Conservation (phyloP, 2,329 filamentous ascomycete genomes). For the Emericellopsis cladophorae region DNA sequence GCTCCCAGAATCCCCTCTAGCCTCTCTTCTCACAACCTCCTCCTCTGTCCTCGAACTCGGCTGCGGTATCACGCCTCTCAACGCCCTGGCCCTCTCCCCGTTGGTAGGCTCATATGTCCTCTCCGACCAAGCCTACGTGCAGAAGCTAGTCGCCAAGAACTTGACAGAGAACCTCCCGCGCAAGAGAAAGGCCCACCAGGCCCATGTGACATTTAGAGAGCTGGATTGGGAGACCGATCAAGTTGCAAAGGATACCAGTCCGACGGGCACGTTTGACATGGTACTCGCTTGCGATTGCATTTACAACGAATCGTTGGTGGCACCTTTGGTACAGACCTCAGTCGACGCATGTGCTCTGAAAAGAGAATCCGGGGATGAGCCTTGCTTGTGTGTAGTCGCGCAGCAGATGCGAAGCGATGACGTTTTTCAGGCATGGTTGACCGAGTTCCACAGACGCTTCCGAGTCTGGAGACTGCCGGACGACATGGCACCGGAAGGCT, state of each 20-base stretch:
- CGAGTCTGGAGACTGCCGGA: conserved; percentile 66
- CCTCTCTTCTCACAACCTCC: conserved; percentile 39
- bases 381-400: conserved; percentile 68
- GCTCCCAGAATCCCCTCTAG: conserved; percentile 39
- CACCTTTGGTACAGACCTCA: conserved; percentile 73
- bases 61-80: conserved; percentile 73
- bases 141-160: conserved; percentile 66
- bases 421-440: conserved; percentile 75
- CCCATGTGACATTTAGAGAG: conserved; percentile 36
- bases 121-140: conserved; percentile 81
- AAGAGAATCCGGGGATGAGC: conserved; percentile 10
- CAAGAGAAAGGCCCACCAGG: neutral
- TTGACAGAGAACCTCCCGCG: conserved; percentile 46
- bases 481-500: conserved; percentile 38
- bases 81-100: conserved; percentile 55
- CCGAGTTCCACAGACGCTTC: conserved; percentile 54
- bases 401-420: conserved; percentile 80
- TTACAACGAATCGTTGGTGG: conserved; percentile 80
- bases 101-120: conserved; percentile 56
- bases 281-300: conserved; percentile 87
- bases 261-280: conserved; percentile 47
- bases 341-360: conserved; percentile 58
- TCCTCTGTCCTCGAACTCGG: conserved; percentile 65
- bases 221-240: conserved; percentile 76
- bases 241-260: conserved; percentile 29